Evolutionary conservation across 306 rosid genomes (phyloP).

Genomic region (Vigna nakashimae): DNA sequence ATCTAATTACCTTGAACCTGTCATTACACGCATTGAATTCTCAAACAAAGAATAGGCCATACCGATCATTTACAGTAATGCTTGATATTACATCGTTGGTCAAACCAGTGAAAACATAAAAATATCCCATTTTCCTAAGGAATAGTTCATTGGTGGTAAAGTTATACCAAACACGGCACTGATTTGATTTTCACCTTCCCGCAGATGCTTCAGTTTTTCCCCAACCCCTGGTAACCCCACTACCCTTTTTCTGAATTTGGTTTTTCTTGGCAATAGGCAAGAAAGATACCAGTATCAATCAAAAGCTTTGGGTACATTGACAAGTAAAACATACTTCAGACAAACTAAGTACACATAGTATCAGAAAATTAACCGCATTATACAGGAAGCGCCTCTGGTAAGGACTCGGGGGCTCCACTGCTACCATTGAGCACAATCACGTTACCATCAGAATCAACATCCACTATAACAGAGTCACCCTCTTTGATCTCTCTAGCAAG

Average conservation of each 20-base stretch:
- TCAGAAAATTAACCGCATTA: conserved; percentile 46
- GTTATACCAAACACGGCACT: neutral
- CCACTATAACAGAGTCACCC: conserved; percentile 94
- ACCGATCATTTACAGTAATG: conserved; percentile 23
- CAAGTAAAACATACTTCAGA: conserved; percentile 53
- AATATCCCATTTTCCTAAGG: conserved; percentile 7
- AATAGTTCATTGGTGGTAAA: conserved; percentile 19
- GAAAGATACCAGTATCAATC: conserved; percentile 34
- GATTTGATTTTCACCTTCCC: conserved; percentile 20
- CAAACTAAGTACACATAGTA: conserved; percentile 44
- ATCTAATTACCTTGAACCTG: neutral
- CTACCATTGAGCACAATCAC: conserved; percentile 90
- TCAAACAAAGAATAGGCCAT: conserved; percentile 23
- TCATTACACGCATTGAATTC: neutral
- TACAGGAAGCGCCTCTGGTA: conserved; percentile 73
- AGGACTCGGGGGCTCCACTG: conserved; percentile 72
- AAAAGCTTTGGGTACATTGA: conserved; percentile 47
- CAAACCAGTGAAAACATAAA: neutral
- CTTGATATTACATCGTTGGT: conserved; percentile 35
- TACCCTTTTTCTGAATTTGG: conserved; percentile 13
- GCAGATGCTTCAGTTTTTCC: neutral
- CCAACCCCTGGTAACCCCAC: neutral
- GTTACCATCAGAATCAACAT: conserved; percentile 87
- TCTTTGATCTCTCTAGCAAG: conserved; percentile 94
- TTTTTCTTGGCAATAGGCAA: conserved; percentile 35